These are phyloP conservation scores for Pleurozium schreberi DNA, from an alignment of 225 moss, liverwort and hornwort species.

Conservation along the genomic window DNA sequence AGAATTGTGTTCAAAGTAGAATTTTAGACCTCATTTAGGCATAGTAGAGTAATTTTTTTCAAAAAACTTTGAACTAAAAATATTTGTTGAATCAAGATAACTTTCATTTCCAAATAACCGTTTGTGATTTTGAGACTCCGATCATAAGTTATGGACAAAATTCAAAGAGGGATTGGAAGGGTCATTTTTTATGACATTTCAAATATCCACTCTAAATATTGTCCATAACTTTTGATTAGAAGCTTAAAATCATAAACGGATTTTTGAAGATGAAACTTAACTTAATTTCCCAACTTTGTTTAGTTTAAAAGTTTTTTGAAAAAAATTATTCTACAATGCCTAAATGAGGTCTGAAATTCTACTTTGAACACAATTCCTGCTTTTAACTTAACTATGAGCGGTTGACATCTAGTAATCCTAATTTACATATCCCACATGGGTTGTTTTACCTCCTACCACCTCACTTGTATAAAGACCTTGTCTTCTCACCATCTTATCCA, in stretches of 20 bases:
- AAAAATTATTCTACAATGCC: not conserved
- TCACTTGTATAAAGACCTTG: not conserved
- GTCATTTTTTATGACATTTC: too few relatives aligned
- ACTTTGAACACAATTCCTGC: not conserved
- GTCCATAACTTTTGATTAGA: not conserved
- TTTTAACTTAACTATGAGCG: not conserved
- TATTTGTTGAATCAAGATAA: rapidly evolving
- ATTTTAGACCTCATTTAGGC: not conserved
- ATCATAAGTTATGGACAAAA: not conserved
- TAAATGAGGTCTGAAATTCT: not conserved
- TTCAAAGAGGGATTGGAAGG: not conserved
- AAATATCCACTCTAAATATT: not conserved
- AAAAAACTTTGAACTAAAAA: not conserved
- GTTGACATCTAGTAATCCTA: not conserved
- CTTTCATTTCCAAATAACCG: rapidly evolving
- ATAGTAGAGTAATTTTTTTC: not conserved
- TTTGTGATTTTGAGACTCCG: not conserved
- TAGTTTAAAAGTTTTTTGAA: too few relatives aligned
- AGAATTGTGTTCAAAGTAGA: not conserved
- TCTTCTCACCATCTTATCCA: rapidly evolving
- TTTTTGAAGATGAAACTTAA: rapidly evolving
- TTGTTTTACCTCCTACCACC: not conserved
- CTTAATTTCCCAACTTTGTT: rapidly evolving
- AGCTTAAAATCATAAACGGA: rapidly evolving
- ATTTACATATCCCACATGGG: not conserved